Conservation (phyloP, 2,329 filamentous ascomycete genomes). For the Alternaria solani region DNA sequence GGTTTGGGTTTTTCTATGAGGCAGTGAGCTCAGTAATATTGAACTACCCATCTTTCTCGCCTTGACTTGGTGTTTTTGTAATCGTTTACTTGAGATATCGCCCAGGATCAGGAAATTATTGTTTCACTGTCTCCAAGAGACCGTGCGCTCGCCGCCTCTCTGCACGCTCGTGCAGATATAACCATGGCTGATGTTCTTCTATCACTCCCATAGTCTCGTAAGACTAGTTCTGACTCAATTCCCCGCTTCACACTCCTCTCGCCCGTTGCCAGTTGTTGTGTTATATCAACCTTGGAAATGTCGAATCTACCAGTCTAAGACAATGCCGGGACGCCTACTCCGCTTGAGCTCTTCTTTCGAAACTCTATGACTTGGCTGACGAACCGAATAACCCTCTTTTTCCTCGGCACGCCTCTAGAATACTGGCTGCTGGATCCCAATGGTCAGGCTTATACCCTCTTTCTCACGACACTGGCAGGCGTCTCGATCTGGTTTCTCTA, state of each 20-base stretch:
- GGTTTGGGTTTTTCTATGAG: background rate
- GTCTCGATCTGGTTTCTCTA: background rate
- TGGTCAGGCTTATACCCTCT: background rate
- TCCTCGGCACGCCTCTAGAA: background rate
- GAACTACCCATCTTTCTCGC: too few relatives aligned
- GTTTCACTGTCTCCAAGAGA: background rate
- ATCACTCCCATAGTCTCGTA: background rate
- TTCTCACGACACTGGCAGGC: background rate
- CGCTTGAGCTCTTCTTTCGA: background rate
- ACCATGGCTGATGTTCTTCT: background rate
- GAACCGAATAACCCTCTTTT: background rate
- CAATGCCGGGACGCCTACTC: background rate
- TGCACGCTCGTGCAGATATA: background rate
- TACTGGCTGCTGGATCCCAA: slow-evolving; percentile 1
- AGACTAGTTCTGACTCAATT: background rate
- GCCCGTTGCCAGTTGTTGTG: background rate
- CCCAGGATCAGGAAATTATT: background rate
- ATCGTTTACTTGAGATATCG: background rate
- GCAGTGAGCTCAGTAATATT: background rate
- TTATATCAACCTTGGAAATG: background rate
- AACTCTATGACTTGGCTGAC: background rate
- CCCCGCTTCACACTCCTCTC: background rate
- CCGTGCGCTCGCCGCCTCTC: background rate
- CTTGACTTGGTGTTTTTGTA: background rate
- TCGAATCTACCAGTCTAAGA: background rate